Evolutionary conservation across 169 alveolate species (phyloP).

Genomic region (Theileria orientalis): DNA sequence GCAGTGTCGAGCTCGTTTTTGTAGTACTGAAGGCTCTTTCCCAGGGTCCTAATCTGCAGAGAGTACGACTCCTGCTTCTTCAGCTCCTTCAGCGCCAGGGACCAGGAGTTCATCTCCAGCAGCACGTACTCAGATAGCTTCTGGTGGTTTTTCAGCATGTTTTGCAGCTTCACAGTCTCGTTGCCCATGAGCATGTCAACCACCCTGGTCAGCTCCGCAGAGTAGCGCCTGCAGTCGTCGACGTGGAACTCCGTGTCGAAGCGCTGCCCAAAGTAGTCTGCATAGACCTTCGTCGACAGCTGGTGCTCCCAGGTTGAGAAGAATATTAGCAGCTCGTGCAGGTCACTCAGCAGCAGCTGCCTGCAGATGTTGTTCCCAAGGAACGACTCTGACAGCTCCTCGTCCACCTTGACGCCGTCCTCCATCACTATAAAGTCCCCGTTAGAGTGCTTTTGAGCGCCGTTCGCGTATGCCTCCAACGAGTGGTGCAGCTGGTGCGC

Average conservation of each 20-base stretch:
- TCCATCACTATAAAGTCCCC: slow-evolving; percentile 20
- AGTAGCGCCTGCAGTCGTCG: slow-evolving; percentile 24
- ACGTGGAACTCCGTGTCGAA: background rate
- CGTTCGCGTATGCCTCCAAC: background rate
- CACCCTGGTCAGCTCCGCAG: slow-evolving; percentile 8
- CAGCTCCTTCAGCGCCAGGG: slow-evolving; percentile 27
- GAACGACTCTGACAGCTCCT: slow-evolving; percentile 19
- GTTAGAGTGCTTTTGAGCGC: background rate
- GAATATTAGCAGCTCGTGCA: slow-evolving; percentile 44
- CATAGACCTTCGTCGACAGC: slow-evolving; percentile 18
- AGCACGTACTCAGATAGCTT: slow-evolving; percentile 41
- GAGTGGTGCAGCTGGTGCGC: slow-evolving; percentile 10
- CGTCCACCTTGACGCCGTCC: slow-evolving; percentile 13
- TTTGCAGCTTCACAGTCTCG: slow-evolving; percentile 22
- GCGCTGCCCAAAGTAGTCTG: slow-evolving; percentile 16
- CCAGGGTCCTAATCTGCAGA: slow-evolving; percentile 39
- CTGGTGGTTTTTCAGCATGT: slow-evolving; percentile 26
- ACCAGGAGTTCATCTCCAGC: slow-evolving; percentile 50
- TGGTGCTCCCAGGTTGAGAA: slow-evolving; percentile 33
- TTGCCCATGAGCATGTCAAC: slow-evolving; percentile 48
- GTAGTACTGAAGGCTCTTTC: slow-evolving; percentile 14
- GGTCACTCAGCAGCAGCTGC: slow-evolving; percentile 45
- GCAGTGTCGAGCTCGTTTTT: slow-evolving; percentile 39
- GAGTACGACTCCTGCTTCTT: slow-evolving; percentile 17
- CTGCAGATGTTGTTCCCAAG: slow-evolving; percentile 49